Conservation (phyloP, 1,284 basidiomycete species). For the Boletellus sp. region DNA sequence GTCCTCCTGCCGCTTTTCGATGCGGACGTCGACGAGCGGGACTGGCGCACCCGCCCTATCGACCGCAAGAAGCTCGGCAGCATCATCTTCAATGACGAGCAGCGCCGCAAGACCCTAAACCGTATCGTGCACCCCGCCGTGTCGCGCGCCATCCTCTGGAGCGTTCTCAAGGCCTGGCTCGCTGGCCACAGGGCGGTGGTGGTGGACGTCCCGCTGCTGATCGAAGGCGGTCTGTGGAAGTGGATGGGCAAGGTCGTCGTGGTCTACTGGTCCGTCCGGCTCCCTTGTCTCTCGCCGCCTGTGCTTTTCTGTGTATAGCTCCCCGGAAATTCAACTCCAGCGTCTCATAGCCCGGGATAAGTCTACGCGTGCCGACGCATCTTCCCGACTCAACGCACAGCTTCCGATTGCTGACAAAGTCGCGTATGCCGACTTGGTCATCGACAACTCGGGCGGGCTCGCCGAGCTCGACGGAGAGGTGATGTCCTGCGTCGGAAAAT, state of each 20-base stretch:
- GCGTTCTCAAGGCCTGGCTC: conserved; percentile 72
- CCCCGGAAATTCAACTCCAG: conserved; percentile 72
- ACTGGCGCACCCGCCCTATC: conserved; percentile 60
- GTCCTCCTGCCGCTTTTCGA: conserved; percentile 47
- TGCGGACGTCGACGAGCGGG: background rate
- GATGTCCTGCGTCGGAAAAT: conserved; percentile 53
- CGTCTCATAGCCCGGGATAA: conserved; percentile 72
- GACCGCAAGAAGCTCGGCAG: conserved; percentile 83
- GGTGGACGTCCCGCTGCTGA: conserved; percentile 90
- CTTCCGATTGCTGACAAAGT: conserved; percentile 79
- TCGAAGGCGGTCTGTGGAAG: conserved; percentile 87
- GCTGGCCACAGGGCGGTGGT: no score
- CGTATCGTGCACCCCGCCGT: conserved; percentile 90
- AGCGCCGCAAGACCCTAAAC: conserved; percentile 75
- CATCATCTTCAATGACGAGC: conserved; percentile 80
- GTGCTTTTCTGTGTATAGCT: conserved; percentile 39
- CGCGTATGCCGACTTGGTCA: conserved; percentile 77
- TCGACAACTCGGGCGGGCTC: conserved; percentile 85
- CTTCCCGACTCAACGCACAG: conserved; percentile 76
- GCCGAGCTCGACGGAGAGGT: conserved; percentile 72
- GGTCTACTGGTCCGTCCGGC: conserved; percentile 74
- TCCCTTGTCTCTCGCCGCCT: background rate
- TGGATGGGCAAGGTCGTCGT: conserved; percentile 84
- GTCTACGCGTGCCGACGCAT: conserved; percentile 60
- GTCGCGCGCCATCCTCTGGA: conserved; percentile 68